Base-by-base conservation (phyloP, 768 basidiomycete genomes). In the Pleurotus ostreatus region DNA sequence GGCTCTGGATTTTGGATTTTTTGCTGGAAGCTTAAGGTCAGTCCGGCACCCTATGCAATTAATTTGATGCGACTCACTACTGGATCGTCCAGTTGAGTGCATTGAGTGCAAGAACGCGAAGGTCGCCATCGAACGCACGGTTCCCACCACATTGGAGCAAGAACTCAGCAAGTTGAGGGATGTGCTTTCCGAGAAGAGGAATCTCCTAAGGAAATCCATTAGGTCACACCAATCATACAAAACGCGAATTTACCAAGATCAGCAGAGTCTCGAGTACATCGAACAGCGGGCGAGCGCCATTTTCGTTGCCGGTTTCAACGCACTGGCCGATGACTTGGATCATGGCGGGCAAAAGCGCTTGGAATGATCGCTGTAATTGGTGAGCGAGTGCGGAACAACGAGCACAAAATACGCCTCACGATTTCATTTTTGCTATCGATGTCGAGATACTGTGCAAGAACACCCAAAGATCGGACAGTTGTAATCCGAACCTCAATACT, bases 1-100 rank as follows among this genome's bases (percentile, higher is more conserved):
- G 81, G 63, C 82, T 82, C 72, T 97, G 94, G 38, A 99, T 82
- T 72, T 94, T 97, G 49, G 88, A 87, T 75, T 98, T 98, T 85
- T 98, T 99, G 77, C 92, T 95, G 57, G 63, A 62, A 52, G 43
- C 49, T 40, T 20, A 55, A 5, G 47, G 25, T 7, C 52, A 16
- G 43, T 11, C 30, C 11, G 8, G 8, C 30, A 4, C 11, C n/a
- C 16, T 16, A 23, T 16, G n/a, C 5, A 8, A 37, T 39, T 48
- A 37, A 45, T 11, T 20, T 16, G 37, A 23, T 22, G n/a, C 16
- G 15, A 74, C 88, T 63, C 65, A 87, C 94, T 98, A 98, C 78
- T 95, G 89, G 54, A 98, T 88, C 6, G 94, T 93, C 95, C 95
- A 98, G 66, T 93, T 90, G 7, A 99, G 83, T 5, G 92, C 89